phyloP scores from a whole-genome alignment of 306 rosid species.

The Cucumis cinereus region DNA sequence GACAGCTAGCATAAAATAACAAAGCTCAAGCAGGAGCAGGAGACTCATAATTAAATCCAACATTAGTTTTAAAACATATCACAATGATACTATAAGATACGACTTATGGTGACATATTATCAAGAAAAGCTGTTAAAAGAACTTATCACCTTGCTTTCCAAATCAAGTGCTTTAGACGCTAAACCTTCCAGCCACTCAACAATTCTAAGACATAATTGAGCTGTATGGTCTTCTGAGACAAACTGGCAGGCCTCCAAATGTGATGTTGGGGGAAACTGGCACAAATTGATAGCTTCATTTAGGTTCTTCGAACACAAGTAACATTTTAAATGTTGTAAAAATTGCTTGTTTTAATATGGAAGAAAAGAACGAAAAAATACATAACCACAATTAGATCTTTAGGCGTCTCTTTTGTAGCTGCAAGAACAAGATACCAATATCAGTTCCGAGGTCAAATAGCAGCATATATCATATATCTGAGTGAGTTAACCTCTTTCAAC shows the following conservation, averaged over 20 bases:
- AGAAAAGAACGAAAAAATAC: constrained; percentile 1
- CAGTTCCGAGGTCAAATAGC: background rate
- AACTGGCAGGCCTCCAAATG: constrained; percentile 87
- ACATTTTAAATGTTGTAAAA: background rate
- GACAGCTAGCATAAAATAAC: background rate
- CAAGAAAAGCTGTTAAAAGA: constrained; percentile 8
- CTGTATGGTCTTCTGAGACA: constrained; percentile 64
- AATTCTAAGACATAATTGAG: constrained; percentile 80
- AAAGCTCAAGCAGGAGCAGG: background rate
- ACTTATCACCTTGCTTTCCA: constrained; percentile 70
- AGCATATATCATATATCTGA: background rate
- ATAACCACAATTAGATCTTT: constrained; percentile 67
- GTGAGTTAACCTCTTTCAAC: background rate
- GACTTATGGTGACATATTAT: background rate
- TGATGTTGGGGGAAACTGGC: constrained; percentile 70
- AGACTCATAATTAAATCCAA: background rate
- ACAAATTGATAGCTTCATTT: constrained; percentile 15
- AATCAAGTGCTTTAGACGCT: constrained; percentile 87
- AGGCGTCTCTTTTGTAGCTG: constrained; percentile 80
- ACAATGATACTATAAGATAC: background rate
- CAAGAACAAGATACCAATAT: constrained; percentile 19
- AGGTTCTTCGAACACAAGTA: background rate
- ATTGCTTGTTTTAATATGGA: background rate
- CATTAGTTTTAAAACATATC: background rate
- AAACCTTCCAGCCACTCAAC: constrained; percentile 94